phyloP scores from a whole-genome alignment of 2,329 filamentous ascomycete species.

The Stagonosporopsis rhizophila region DNA sequence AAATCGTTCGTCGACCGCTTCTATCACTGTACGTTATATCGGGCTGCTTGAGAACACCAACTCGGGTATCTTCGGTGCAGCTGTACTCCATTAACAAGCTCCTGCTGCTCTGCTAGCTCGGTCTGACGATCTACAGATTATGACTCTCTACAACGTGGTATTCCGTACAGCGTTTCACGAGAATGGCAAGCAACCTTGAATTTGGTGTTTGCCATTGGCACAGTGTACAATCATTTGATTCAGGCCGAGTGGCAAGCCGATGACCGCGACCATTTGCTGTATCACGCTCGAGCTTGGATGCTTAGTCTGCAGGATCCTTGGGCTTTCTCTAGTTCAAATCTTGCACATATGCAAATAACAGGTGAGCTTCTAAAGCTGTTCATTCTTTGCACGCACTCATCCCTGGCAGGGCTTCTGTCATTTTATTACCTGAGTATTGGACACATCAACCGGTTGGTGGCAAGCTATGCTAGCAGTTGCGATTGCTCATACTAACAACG shows the following conservation, averaged over 20 bases:
- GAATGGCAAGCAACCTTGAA: constrained; percentile 51
- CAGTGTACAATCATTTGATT: constrained; percentile 44
- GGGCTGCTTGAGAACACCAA: not conserved
- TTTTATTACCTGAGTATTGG: constrained; percentile 51
- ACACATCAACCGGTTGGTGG: constrained; percentile 49
- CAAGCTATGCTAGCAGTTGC: not conserved
- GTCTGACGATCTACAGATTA: constrained; percentile 24
- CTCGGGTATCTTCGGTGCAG: not conserved
- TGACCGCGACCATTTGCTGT: constrained; percentile 44
- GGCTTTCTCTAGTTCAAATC: constrained; percentile 40
- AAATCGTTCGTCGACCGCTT: constrained; percentile 43
- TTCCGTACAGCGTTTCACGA: constrained; percentile 19
- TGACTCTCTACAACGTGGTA: constrained; percentile 23
- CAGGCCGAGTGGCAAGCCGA: constrained; percentile 33
- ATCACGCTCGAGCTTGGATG: constrained; percentile 46
- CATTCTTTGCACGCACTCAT: not conserved
- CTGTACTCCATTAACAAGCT: no score
- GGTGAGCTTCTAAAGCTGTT: constrained; percentile 1
- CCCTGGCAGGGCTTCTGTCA: constrained; percentile 35
- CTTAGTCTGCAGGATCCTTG: constrained; percentile 38
- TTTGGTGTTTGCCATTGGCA: constrained; percentile 52
- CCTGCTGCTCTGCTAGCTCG: not conserved
- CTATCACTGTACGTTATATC: constrained; percentile 28
- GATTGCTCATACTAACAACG: not conserved
- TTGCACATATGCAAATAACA: constrained; percentile 49